Evolutionary conservation across 2,329 filamentous ascomycete genomes (phyloP), one percentile per base, ranked within the genome.

Genomic region (Helicocarpus griseus): DNA sequence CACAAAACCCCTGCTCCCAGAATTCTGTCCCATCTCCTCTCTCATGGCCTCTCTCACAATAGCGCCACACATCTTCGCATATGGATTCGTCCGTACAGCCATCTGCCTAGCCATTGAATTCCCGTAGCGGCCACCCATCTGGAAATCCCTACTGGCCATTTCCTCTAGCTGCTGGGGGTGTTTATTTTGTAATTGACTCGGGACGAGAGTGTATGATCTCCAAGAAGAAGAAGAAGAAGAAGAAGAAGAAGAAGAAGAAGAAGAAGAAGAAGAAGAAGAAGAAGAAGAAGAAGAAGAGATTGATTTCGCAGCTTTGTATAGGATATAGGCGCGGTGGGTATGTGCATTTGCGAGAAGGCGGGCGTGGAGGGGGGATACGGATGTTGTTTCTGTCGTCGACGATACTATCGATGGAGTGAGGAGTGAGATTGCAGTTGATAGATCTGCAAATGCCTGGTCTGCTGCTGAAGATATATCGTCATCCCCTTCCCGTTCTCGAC

Each of bases 61-160:
- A 1, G 72, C 77, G 4, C 79, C 79, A 63, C 79, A 82, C 68
- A 82, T 74, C 66, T 80, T 81, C 29, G 78, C 78, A 65, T 82
- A 80, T 28, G 79, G 79, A 67, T 82, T 82, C 45, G 78, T 81
- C 63, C 76, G 70, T 14, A 82, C 78, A 13, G 77, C 77, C 67
- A 82, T 68, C 58, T 78, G 74, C 58, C 75, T 72, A 40, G 77
- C 79, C 22, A 78, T 69, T 52, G 76, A 72, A 62, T 80, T 80
- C 1, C 79, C 79, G 63, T 76, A 81, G 39, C 73, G 59, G 1
- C 76, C 77, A 1, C 77, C 79, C 21, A 72, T 63, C 31, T 73
- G 74, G 61, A 82, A 81, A 55, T 79, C 74, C 29, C 66, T 66
- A 56, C 76, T 79, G 2, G 77, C 78, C 60, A 76, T 67, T 58